phyloP scores from a whole-genome alignment of 805 yeast species.

The Maudiozyma bulderi region DNA sequence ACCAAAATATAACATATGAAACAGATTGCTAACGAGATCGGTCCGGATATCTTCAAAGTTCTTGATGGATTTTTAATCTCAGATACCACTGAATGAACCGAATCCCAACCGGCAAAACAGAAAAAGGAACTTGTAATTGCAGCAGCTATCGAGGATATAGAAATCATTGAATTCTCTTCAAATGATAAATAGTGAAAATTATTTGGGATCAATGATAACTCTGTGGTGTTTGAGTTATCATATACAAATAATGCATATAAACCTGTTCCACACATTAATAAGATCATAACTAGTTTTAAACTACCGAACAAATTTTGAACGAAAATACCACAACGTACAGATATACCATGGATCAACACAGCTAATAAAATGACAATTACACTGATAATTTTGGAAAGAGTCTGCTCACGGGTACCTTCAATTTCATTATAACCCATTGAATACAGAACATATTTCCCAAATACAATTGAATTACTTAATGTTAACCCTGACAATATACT shows the following conservation, averaged over 20 bases:
- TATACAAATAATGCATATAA: constrained; percentile 43
- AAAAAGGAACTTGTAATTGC: constrained; percentile 51
- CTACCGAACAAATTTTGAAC: constrained; percentile 57
- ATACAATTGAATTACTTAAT: constrained; percentile 46
- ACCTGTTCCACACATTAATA: constrained; percentile 48
- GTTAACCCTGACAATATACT: constrained; percentile 47
- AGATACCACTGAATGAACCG: constrained; percentile 50
- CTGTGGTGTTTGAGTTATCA: background rate
- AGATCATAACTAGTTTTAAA: constrained; percentile 46
- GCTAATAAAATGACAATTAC: constrained; percentile 30
- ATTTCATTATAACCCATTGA: constrained; percentile 35
- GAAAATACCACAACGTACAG: constrained; percentile 49
- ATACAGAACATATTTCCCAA: constrained; percentile 49
- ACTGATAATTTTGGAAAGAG: constrained; percentile 35
- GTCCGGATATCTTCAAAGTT: constrained; percentile 54
- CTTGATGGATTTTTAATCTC: constrained; percentile 51
- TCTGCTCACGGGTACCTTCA: constrained; percentile 30
- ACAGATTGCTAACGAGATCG: constrained; percentile 40
- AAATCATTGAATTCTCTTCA: constrained; percentile 26
- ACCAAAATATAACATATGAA: constrained; percentile 41
- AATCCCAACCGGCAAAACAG: constrained; percentile 55
- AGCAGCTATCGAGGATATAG: constrained; percentile 40
- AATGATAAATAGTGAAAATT: constrained; percentile 6
- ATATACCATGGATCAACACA: constrained; percentile 43
- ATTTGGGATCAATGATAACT: background rate